These are phyloP conservation scores for Cordyceps fumosorosea DNA, from an alignment of 2,329 filamentous ascomycete species.

Conservation along the genomic window DNA sequence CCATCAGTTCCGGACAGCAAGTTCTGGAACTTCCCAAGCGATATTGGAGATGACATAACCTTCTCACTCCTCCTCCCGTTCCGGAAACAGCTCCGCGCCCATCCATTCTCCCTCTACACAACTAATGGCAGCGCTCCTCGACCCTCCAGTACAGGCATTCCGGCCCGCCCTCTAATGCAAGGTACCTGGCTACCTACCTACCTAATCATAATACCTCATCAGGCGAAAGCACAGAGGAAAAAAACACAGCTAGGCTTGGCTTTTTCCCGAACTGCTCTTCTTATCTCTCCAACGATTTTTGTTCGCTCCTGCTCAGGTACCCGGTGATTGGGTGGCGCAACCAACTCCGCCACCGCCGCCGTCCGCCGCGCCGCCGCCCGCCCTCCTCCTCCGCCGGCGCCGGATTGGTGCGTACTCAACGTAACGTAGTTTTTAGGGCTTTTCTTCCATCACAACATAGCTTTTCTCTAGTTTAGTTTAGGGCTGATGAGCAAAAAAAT, in stretches of 20 bases:
- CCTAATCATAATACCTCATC: too few species aligned
- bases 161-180: neutral
- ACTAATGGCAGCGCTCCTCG: neutral
- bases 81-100: neutral
- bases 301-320: neutral
- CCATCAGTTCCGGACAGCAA: neutral
- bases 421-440: too few species aligned
- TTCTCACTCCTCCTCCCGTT: neutral
- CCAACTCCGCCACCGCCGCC: too few species aligned
- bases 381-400: too few species aligned
- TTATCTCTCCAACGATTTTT: neutral
- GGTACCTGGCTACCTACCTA: neutral
- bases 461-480: too few species aligned
- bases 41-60: neutral
- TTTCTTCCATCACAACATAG: too few species aligned
- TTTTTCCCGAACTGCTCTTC: neutral
- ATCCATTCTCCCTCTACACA: neutral
- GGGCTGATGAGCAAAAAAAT: too few species aligned
- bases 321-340: neutral
- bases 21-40: neutral
- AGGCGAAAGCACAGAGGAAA: too few species aligned
- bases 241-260: too few species aligned
- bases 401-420: too few species aligned
- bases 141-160: neutral
- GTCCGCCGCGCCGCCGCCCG: too few species aligned